A percentile compares a stretch with the other conserved stretches of the same genome.
Evolutionary conservation across 2,329 filamentous ascomycete genomes (phyloP).

Genomic region (Fusarium acutatum): DNA sequence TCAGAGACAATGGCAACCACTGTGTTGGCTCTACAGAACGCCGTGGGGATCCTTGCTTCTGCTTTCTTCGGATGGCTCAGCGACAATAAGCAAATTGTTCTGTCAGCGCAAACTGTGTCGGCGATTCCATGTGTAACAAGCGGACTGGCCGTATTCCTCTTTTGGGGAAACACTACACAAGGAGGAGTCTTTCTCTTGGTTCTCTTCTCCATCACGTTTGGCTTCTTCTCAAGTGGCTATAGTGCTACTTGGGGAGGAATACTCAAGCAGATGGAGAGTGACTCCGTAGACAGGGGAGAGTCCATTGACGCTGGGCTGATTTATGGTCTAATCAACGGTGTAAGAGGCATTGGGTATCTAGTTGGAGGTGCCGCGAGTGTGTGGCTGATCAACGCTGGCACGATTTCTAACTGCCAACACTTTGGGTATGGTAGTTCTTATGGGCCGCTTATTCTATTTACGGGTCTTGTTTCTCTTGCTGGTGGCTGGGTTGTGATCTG

Average conservation of each 20-base stretch:
- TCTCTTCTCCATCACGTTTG: not conserved
- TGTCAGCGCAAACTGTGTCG: not conserved
- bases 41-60: not conserved
- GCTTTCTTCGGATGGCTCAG: not conserved
- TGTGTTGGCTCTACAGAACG: not conserved
- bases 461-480: not conserved
- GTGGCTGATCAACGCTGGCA: not conserved
- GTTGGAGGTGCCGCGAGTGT: not conserved
- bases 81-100: not conserved
- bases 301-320: not conserved
- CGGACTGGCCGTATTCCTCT: not conserved
- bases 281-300: not conserved
- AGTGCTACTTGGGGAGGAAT: not conserved
- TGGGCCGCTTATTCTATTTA: not conserved
- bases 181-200: not conserved
- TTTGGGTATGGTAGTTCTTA: not conserved
- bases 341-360: not conserved
- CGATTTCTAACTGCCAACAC: not conserved
- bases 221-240: not conserved
- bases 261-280: not conserved
- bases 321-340: not conserved
- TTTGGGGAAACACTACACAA: not conserved
- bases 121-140: not conserved
- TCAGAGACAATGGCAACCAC: not conserved
- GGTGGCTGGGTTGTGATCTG: not conserved